phyloP scores from a whole-genome alignment of 345 rosid species.

The Eucalyptus sp. region DNA sequence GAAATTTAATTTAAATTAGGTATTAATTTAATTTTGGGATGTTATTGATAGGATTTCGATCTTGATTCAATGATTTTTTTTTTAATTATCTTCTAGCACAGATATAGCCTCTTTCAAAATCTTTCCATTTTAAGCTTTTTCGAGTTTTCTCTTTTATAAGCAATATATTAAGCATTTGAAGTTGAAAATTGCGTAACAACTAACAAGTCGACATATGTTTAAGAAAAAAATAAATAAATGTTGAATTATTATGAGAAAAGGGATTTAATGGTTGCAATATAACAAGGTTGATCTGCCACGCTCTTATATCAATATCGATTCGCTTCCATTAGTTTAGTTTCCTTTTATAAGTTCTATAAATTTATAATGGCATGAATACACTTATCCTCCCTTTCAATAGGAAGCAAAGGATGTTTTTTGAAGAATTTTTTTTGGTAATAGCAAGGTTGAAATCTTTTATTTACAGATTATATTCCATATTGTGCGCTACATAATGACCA shows the following conservation, averaged over 20 bases:
- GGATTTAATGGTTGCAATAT: not conserved
- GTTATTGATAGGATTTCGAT: not conserved
- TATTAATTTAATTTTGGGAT: not conserved
- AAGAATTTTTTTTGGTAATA: not conserved
- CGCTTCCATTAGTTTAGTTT: not conserved
- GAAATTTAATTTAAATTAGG: not conserved
- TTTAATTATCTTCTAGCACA: no score
- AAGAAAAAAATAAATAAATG: not conserved
- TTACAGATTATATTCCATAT: not conserved
- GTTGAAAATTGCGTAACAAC: not conserved
- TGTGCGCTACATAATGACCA: not conserved
- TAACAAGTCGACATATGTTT: not conserved
- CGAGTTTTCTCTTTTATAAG: not conserved
- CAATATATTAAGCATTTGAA: not conserved
- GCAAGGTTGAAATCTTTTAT: not conserved
- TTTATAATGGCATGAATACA: not conserved
- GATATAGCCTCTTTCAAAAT: not conserved
- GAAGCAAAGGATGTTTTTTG: not conserved
- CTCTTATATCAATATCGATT: not conserved
- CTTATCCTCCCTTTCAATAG: not conserved
- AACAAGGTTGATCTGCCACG: not conserved
- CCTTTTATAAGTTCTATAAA: not conserved
- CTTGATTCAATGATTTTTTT: not conserved
- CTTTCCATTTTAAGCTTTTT: not conserved
- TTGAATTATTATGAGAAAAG: not conserved